These are phyloP conservation scores for Thecaphora frezii DNA, from an alignment of 1,284 basidiomycete genomes.

Conservation along the genomic window DNA sequence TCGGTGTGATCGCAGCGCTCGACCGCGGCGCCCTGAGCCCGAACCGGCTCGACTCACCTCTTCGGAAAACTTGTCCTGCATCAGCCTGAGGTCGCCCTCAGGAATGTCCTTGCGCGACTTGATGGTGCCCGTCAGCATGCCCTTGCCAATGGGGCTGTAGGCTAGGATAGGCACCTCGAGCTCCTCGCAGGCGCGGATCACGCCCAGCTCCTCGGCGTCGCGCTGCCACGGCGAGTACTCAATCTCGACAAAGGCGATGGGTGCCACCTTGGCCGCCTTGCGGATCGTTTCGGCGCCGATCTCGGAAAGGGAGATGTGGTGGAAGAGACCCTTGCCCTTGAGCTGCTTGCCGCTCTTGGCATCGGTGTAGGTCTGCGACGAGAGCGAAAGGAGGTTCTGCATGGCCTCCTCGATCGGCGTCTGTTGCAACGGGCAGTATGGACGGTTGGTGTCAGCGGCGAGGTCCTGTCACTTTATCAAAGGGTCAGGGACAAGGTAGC, in stretches of 20 bases:
- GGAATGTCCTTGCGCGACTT: constrained; percentile 65
- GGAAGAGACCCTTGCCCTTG: constrained; percentile 44
- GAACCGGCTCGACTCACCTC: constrained; percentile 37
- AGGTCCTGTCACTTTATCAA: too few species aligned
- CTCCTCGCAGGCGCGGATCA: constrained; percentile 61
- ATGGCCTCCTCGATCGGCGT: constrained; percentile 25
- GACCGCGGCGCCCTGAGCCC: neutral
- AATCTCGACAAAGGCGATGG: constrained; percentile 67
- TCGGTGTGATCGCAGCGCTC: constrained; percentile 8
- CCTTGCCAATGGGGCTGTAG: constrained; percentile 63
- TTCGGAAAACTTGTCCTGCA: constrained; percentile 58
- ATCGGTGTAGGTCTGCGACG: constrained; percentile 22
- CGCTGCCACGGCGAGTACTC: constrained; percentile 69
- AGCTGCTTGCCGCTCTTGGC: constrained; percentile 15
- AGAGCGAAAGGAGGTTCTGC: constrained; percentile 38
- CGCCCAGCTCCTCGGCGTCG: constrained; percentile 62
- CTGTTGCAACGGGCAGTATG: neutral
- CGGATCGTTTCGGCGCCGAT: constrained; percentile 41
- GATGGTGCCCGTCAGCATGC: constrained; percentile 67
- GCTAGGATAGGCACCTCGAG: constrained; percentile 66
- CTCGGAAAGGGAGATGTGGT: constrained; percentile 49
- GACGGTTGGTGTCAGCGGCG: too few species aligned
- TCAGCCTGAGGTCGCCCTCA: constrained; percentile 63
- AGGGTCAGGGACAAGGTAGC: too few species aligned
- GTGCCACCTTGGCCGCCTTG: constrained; percentile 31